Conservation (phyloP, 1,284 basidiomycete genomes). For the Pterulicium gracile region DNA sequence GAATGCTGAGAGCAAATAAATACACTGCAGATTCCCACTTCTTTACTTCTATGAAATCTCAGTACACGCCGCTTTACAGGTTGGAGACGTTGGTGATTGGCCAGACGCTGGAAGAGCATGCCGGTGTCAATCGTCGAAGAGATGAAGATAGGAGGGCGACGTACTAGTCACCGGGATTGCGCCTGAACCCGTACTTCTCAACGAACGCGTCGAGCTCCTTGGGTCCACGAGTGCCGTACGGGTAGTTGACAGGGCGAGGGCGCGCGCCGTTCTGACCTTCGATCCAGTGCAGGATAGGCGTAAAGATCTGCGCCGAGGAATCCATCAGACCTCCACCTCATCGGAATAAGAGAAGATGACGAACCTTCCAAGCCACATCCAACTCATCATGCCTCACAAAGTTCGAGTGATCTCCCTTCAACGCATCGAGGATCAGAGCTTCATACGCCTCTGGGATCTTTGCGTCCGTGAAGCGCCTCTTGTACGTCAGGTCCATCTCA, state of each 20-base stretch:
- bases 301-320: conserved; percentile 66
- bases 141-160: conserved; percentile 22
- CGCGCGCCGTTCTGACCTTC: conserved; percentile 56
- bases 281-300: conserved; percentile 91
- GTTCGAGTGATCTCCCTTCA: conserved; percentile 84
- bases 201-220: conserved; percentile 74
- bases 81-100: conserved; percentile 36
- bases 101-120: conserved; percentile 28
- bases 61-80: conserved; percentile 20
- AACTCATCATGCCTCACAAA: conserved; percentile 94
- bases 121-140: conserved; percentile 5
- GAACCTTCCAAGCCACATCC: conserved; percentile 90
- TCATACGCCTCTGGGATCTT: conserved; percentile 95
- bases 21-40: background rate
- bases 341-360: conserved; percentile 8
- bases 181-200: conserved; percentile 67
- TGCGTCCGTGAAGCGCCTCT: conserved; percentile 80
- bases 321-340: conserved; percentile 8
- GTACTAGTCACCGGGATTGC: conserved; percentile 62
- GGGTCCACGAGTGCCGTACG: conserved; percentile 92
- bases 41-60: background rate
- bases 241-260: conserved; percentile 71
- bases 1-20: no score
- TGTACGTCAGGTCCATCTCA: conserved; percentile 96
- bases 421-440: conserved; percentile 80